Evolutionary conservation across 371 early-diverging fungal species (phyloP).

Genomic region (Lichtheimia ornata): DNA sequence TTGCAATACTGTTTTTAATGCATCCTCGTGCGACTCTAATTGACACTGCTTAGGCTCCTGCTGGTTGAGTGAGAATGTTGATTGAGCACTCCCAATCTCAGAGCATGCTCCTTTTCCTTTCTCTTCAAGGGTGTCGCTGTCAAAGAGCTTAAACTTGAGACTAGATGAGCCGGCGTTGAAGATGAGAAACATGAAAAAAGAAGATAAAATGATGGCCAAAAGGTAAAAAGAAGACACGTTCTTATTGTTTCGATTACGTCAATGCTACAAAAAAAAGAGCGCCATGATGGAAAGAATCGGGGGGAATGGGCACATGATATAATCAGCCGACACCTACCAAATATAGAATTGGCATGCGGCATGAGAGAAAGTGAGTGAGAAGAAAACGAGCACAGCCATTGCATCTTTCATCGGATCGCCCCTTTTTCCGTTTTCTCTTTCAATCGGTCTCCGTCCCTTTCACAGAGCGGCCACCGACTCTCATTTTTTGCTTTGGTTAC

Average conservation of each 20-base stretch:
- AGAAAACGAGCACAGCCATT: slow-evolving; percentile 7
- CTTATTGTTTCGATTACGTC: slow-evolving; percentile 4
- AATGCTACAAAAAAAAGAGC: not conserved
- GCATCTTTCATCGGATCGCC: not conserved
- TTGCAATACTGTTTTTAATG: slow-evolving; percentile 4
- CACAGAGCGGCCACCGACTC: not conserved
- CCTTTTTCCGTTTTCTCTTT: slow-evolving; percentile 11
- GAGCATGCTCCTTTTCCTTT: slow-evolving; percentile 15
- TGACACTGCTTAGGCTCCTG: slow-evolving; percentile 2
- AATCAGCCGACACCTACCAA: slow-evolving; percentile 3
- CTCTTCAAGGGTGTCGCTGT: slow-evolving; percentile 1
- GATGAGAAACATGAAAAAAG: slow-evolving; percentile 7
- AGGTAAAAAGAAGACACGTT: not conserved
- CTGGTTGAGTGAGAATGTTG: slow-evolving; percentile 7
- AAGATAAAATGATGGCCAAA: not conserved
- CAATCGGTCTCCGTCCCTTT: not conserved
- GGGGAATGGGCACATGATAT: not conserved
- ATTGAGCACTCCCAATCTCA: slow-evolving; percentile 19
- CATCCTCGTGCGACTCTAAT: slow-evolving; percentile 15
- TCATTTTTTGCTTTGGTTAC: not conserved
- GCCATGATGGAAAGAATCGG: not conserved
- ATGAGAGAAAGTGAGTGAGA: not conserved
- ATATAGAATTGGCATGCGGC: no score
- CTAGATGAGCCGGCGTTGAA: slow-evolving; percentile 24
- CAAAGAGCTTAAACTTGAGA: slow-evolving; percentile 24